Base-by-base conservation (phyloP, 2,329 filamentous ascomycete genomes). In the Lachnellula suecica region DNA sequence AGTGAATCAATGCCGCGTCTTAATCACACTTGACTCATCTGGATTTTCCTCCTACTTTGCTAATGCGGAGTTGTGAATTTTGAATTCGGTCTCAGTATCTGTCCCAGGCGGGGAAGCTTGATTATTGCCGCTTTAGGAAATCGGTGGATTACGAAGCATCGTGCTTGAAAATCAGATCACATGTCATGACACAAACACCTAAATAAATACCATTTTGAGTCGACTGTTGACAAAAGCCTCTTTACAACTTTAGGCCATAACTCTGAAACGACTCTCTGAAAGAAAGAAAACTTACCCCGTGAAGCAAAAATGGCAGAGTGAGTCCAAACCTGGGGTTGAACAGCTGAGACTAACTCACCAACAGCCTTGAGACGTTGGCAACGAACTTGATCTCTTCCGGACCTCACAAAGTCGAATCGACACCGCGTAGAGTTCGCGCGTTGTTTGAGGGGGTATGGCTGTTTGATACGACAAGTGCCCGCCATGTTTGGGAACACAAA, bases 401-500 rank as follows among this genome's bases (percentile, higher is more conserved):
- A 4, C 59, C 59, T 23, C 41, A 52, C 40, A 62, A 60, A 38
- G 24, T 52, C 20, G 56, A 59, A 48, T 44, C 51, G 20, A 60
- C 59, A 23, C 57, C 53, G 13, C 53, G 58, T 17, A 51, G 59
- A 6, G 54, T 62, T 22, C 53, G 59, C 11, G 58, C 38, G 6
- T 27, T 60, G 6, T 57, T 60, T 42, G 51, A 58, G 22, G 49
- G 53, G 6, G 41, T 48, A 3, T 53, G 41, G 29, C 19, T 53
- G 22, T 49, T 53, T 34, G 72, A 74, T 45, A 71, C 71, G 0
- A 68, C 63, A 3, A 57, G 62, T 24, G 70, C 70, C 4, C 47
- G 68, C 8, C 66, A 66, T 45, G 68, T 74, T 9, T 74, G 72
- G 72, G 72, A 74, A 59, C 75, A 79, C 48, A 70, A 73, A 1